Evolutionary conservation across 2,329 filamentous ascomycete genomes (phyloP), one percentile per base, ranked within the genome.

Genomic region (Cercospora nicotianae): DNA sequence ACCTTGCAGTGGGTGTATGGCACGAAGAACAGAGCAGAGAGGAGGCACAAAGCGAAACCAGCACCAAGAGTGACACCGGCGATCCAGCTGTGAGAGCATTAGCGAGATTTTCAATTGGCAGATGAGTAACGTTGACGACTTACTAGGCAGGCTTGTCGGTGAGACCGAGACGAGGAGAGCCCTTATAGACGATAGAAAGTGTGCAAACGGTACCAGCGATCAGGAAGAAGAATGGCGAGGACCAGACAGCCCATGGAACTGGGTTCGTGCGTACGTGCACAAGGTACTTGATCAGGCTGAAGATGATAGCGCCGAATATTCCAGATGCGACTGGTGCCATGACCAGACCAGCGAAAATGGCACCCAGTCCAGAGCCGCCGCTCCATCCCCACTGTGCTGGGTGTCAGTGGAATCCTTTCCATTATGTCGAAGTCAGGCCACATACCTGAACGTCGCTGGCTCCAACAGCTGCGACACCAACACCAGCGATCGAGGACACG

Each of bases 1-100:
- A 91, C 81, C 59, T 85, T 81, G 66, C 85, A 83, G 77, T 88
- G 84, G 65, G 89, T 75, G 80, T 84, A 89, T 5, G 87, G 87
- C 12, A 88, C 80, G 68, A 89, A 83, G 77, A 87, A 87, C 67
- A 85, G 67, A 60, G 75, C 76, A 68, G 86, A 77, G 13, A 89
- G 72, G 4, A 84, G 70, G n/a, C 79, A 82, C 65, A 84, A 85
- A 28, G 68, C 85, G 20, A 80, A 82, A 66, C 85, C 85, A 20
- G 77, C 89, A 78, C 72, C 90, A 80, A 58, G 84, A 80, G 67
- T 85, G 5, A 83, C 80, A 58, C 83, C 86, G 36, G 89, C 77
- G 30, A 87, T 87, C 64, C 83, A 81, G 63, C 86, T 86, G 9
- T 81, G 81, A 12, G 85, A 79, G 69, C 83, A 23, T 64, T n/a